Base-by-base conservation (phyloP, 2,329 filamentous ascomycete species). In the Thielaviopsis ethacetica region DNA sequence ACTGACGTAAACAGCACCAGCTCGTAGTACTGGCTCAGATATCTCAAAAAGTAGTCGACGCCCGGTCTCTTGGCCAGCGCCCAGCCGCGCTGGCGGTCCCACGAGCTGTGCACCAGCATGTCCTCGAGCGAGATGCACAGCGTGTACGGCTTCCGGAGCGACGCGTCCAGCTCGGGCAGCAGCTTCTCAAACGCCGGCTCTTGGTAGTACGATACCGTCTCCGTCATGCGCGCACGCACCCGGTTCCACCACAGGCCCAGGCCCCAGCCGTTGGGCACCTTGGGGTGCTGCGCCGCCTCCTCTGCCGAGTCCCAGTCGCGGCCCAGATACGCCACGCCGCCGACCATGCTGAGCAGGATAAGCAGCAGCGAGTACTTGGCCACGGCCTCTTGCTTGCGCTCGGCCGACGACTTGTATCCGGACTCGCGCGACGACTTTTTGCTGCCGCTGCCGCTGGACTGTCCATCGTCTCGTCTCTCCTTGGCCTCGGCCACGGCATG, bases 21-120 rank as follows among this genome's bases (percentile, higher is more conserved):
- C 71, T 98, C 93, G 69, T 96, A 98, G 78, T 98, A 97, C 71
- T 96, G 91, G 72, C 88, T 91, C 54, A 98, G 80, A 71, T 98
- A 98, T 68, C 88, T 88, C 63, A 98, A 75, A 75, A 98, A 98
- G 75, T 98, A 98, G 73, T 98, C 93, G 62, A 94, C 81, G 53
- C 93, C 93, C 41, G 93, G 93, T 55, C 93, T 82, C 76, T 98
- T 98, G 27, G 93, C 93, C 62, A 94, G 80, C 65, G 91, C 83
- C 90, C 93, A 98, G 61, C 93, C 93, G 68, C 96, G 86, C 69
- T 97, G 88, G 60, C 91, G 82, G 24, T 83, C 82, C 93, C 93
- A 98, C 69, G 95, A 89, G 68, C 88, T 95, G 73, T 96, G 91
- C 30, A 98, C 83, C 58, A 98, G 79, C 66, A 98, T 79, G 70